Conservation (phyloP, 1,139 yeast genomes). For the Debaryomyces subglobosus region DNA sequence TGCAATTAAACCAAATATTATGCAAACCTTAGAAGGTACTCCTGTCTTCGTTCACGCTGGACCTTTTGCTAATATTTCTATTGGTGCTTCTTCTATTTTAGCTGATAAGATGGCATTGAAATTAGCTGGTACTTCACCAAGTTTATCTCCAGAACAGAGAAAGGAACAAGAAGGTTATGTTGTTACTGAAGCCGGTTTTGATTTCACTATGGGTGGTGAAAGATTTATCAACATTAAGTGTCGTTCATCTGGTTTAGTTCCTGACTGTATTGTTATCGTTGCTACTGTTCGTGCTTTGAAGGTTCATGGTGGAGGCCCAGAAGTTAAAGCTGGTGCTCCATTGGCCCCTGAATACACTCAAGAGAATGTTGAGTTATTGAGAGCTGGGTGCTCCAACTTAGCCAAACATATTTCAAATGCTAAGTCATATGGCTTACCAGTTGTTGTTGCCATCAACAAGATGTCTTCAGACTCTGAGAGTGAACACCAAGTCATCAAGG, state of each 20-base stretch:
- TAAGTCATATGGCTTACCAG: constrained; percentile 84
- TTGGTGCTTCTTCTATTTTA: constrained; percentile 92
- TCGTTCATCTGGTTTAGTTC: constrained; percentile 86
- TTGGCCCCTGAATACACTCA: constrained; percentile 83
- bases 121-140: constrained; percentile 73
- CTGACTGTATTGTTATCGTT: constrained; percentile 92
- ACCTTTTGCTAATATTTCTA: constrained; percentile 96
- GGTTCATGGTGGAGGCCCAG: constrained; percentile 98
- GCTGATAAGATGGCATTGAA: constrained; percentile 97
- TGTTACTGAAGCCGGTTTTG: constrained; percentile 97
- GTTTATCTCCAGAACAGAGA: constrained; percentile 51
- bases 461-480: constrained; percentile 83
- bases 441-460: constrained; percentile 92
- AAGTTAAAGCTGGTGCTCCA: constrained; percentile 93
- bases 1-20: constrained; percentile 94
- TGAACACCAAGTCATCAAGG: constrained; percentile 83
- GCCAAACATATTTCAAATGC: constrained; percentile 92
- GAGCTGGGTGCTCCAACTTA: constrained; percentile 85
- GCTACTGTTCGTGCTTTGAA: constrained; percentile 97
- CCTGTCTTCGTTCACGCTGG: constrained; percentile 99
- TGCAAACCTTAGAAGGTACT: constrained; percentile 98
- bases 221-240: constrained; percentile 96
- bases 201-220: constrained; percentile 99
- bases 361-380: constrained; percentile 84
- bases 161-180: constrained; percentile 80